A percentile compares a stretch with the other conserved stretches of the same genome.
phyloP scores from a whole-genome alignment of 768 basidiomycete species.

The Mycena belliarum region DNA sequence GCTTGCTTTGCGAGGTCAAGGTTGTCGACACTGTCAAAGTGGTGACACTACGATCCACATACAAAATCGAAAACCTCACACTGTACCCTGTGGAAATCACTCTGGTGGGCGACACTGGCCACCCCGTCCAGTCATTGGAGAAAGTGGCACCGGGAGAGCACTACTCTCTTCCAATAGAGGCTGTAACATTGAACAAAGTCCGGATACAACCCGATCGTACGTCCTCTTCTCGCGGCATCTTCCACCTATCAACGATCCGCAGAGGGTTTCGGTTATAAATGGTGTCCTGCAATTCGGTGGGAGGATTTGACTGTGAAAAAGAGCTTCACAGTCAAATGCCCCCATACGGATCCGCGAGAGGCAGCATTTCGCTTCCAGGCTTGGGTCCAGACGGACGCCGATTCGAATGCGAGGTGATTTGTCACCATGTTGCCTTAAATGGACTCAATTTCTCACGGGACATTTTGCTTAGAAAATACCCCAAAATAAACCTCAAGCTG shows the following conservation, averaged over 20 bases:
- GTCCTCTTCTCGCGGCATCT: slow-evolving; percentile 25
- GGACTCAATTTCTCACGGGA: neutral
- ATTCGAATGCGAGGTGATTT: slow-evolving; percentile 52
- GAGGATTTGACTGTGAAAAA: slow-evolving; percentile 77
- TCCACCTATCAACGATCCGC: slow-evolving; percentile 3
- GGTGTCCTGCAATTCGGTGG: slow-evolving; percentile 87
- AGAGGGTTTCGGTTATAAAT: slow-evolving; percentile 97
- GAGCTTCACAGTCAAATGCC: slow-evolving; percentile 80
- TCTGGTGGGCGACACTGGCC: slow-evolving; percentile 82
- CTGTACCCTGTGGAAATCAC: slow-evolving; percentile 91
- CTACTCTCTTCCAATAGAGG: slow-evolving; percentile 88
- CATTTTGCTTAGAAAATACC: slow-evolving; percentile 61
- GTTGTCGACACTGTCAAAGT: slow-evolving; percentile 92
- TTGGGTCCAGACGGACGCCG: slow-evolving; percentile 76
- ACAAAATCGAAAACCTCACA: slow-evolving; percentile 87
- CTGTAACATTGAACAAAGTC: slow-evolving; percentile 79
- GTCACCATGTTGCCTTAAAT: neutral
- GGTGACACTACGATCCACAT: slow-evolving; percentile 90
- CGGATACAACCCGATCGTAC: slow-evolving; percentile 91
- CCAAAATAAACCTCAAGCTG: slow-evolving; percentile 81
- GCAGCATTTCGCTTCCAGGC: slow-evolving; percentile 94
- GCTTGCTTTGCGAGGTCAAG: slow-evolving; percentile 85
- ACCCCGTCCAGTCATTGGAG: slow-evolving; percentile 76
- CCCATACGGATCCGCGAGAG: slow-evolving; percentile 77
- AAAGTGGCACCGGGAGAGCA: slow-evolving; percentile 91